These are phyloP conservation scores for Trichoderma semiorbis DNA, from an alignment of 2,329 filamentous ascomycete species.

Conservation along the genomic window DNA sequence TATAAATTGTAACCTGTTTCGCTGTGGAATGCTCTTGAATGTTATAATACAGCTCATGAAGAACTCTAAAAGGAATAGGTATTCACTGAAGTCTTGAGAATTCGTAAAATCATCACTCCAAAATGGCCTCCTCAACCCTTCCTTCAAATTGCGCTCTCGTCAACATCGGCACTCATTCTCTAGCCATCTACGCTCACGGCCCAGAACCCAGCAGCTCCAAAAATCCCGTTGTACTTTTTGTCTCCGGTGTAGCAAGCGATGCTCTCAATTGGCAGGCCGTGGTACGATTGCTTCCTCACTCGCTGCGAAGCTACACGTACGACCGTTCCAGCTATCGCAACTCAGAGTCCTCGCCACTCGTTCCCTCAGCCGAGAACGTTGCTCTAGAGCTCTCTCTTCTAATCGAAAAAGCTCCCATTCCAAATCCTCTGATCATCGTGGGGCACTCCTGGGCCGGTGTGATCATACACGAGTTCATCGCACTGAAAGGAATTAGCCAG, in stretches of 20 bases:
- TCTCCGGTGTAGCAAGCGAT: constrained; percentile 3
- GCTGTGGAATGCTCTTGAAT: not conserved
- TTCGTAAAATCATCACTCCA: not conserved
- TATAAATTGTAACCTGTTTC: not conserved
- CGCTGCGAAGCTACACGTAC: not conserved
- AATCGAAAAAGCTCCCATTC: not conserved
- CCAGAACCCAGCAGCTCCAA: not conserved
- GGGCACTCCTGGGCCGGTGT: not conserved
- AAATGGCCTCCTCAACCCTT: not conserved
- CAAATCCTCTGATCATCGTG: not conserved
- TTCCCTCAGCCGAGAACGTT: not conserved
- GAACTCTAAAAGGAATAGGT: not conserved
- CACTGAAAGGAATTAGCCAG: not conserved
- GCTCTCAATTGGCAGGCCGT: constrained; percentile 2
- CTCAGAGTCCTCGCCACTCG: not conserved
- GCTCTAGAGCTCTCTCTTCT: not conserved
- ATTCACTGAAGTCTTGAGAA: not conserved
- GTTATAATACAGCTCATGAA: not conserved
- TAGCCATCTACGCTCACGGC: not conserved
- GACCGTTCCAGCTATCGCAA: not conserved
- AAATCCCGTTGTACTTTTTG: not conserved
- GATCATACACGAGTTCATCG: not conserved
- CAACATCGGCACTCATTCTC: not conserved
- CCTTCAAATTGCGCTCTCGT: not conserved
- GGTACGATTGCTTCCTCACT: not conserved